phyloP scores from a whole-genome alignment of 2,329 filamentous ascomycete species.

The Pseudogymnoascus pannorum region DNA sequence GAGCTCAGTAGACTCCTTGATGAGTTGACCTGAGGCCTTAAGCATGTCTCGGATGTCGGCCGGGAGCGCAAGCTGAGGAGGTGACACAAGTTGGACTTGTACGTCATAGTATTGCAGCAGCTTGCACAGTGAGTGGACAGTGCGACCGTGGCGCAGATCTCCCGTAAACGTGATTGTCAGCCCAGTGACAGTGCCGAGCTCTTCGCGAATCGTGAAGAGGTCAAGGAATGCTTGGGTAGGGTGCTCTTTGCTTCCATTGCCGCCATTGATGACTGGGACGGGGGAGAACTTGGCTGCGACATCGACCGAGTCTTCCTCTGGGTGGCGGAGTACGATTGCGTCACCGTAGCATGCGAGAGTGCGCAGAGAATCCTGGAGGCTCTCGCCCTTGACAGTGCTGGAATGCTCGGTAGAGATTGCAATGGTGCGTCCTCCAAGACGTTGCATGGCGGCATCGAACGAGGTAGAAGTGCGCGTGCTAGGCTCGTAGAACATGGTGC shows the following conservation, averaged over 20 bases:
- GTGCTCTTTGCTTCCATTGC: constrained; percentile 92
- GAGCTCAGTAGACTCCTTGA: constrained; percentile 66
- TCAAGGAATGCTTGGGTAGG: constrained; percentile 97
- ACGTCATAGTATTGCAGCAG: constrained; percentile 94
- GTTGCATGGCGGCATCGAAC: constrained; percentile 97
- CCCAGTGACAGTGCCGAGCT: constrained; percentile 89
- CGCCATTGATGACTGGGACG: constrained; percentile 93
- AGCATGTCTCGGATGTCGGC: constrained; percentile 66
- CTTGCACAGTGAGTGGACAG: constrained; percentile 91
- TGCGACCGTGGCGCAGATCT: constrained; percentile 86
- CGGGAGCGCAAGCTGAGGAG: constrained; percentile 70
- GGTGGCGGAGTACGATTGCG: constrained; percentile 92
- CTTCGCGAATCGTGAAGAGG: constrained; percentile 96
- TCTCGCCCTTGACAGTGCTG: constrained; percentile 90
- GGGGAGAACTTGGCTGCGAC: constrained; percentile 79
- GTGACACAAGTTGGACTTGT: constrained; percentile 83
- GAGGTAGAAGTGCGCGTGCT: constrained; percentile 92
- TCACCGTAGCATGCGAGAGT: constrained; percentile 93
- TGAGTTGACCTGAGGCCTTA: constrained; percentile 65
- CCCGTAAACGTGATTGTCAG: constrained; percentile 94
- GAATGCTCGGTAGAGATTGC: constrained; percentile 76
- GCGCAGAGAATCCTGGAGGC: constrained; percentile 84
- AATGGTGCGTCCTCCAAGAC: constrained; percentile 82
- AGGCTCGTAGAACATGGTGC: constrained; percentile 95
- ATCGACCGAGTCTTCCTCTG: constrained; percentile 71